Conservation (phyloP, 257 asterid genomes). For the Solanum tarapatanum region DNA sequence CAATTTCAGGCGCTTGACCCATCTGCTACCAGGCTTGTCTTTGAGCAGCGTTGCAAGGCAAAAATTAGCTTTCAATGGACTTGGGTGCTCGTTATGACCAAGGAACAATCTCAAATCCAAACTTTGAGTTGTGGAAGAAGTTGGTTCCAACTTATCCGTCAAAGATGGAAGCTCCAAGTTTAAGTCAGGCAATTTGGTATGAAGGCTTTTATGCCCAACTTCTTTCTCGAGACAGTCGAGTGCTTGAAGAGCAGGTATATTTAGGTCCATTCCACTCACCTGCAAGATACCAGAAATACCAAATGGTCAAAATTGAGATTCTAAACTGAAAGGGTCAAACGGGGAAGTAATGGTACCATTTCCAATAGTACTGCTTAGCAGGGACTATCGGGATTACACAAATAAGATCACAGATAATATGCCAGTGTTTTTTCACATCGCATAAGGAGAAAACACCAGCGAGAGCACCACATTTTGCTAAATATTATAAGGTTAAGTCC, state of each 20-base stretch:
- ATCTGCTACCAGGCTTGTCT: slow-evolving; percentile 39
- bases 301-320: not conserved
- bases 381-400: not conserved
- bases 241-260: not conserved
- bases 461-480: not conserved
- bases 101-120: slow-evolving; percentile 47
- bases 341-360: not conserved
- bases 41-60: not conserved
- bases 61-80: slow-evolving; percentile 11
- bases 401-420: not conserved
- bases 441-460: not conserved
- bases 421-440: not conserved
- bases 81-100: slow-evolving; percentile 33
- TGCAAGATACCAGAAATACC: slow-evolving; percentile 4
- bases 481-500: not conserved
- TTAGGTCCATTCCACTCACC: slow-evolving; percentile 6
- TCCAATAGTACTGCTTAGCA: not conserved
- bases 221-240: slow-evolving; percentile 11
- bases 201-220: not conserved
- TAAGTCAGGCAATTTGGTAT: slow-evolving; percentile 25
- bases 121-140: slow-evolving; percentile 52
- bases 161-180: slow-evolving; percentile 38
- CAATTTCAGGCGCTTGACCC: slow-evolving; percentile 70
- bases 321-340: not conserved
- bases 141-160: slow-evolving; percentile 22